A percentile compares a stretch with the other conserved stretches of the same genome.
phyloP scores from a whole-genome alignment of 2,329 filamentous ascomycete genomes.

The Hymenoscyphus salicellus region DNA sequence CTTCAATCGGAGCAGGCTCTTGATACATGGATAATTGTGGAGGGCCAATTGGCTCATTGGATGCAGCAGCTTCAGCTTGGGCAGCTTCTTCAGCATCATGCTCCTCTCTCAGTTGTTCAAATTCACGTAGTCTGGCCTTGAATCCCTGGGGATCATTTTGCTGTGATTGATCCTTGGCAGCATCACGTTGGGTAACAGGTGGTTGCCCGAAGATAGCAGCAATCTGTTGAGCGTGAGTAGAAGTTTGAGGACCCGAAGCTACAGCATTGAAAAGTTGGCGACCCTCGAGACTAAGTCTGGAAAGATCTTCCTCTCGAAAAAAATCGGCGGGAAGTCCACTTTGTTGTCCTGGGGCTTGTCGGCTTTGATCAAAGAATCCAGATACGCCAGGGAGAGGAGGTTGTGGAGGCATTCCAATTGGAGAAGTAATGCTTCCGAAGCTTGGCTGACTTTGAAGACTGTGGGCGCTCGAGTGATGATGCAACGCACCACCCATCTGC shows the following conservation, averaged over 20 bases:
- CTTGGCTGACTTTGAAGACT: slow-evolving; percentile 96
- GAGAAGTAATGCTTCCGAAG: slow-evolving; percentile 91
- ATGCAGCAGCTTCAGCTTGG: slow-evolving; percentile 35
- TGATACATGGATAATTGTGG: slow-evolving; percentile 26
- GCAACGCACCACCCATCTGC: slow-evolving; percentile 64
- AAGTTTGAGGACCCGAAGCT: slow-evolving; percentile 23
- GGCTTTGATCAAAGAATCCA: slow-evolving; percentile 65
- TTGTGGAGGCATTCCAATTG: slow-evolving; percentile 58
- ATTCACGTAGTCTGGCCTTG: slow-evolving; percentile 69
- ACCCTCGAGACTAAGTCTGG: slow-evolving; percentile 57
- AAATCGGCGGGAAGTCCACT: slow-evolving; percentile 45
- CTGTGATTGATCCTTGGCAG: slow-evolving; percentile 57
- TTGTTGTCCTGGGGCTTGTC: slow-evolving; percentile 42
- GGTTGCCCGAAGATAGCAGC: slow-evolving; percentile 32
- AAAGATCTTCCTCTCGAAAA: slow-evolving; percentile 71
- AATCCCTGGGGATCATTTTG: slow-evolving; percentile 61
- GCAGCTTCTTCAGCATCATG: slow-evolving; percentile 54
- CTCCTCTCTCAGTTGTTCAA: slow-evolving; percentile 73
- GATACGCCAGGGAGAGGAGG: slow-evolving; percentile 49
- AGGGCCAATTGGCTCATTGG: slow-evolving; percentile 29
- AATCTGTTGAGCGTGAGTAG: slow-evolving; percentile 32
- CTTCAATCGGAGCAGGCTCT: slow-evolving; percentile 31
- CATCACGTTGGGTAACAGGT: slow-evolving; percentile 44
- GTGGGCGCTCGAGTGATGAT: slow-evolving; percentile 92
- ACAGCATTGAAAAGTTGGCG: slow-evolving; percentile 20